These are phyloP conservation scores for Tolypocladium paradoxum DNA, from an alignment of 2,329 filamentous ascomycete species.

Conservation along the genomic window DNA sequence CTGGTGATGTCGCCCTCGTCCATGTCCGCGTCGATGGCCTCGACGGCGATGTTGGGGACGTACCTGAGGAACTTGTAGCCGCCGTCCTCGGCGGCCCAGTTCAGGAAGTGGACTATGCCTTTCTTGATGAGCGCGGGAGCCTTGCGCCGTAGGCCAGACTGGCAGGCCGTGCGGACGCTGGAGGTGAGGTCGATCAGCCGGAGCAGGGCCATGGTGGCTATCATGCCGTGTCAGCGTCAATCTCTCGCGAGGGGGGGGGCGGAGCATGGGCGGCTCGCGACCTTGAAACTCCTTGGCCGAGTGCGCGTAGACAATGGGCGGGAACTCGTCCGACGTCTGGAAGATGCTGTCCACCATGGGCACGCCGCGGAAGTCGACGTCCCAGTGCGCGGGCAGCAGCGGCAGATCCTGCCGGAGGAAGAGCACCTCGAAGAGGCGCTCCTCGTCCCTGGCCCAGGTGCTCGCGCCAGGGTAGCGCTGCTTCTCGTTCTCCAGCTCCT, in stretches of 20 bases:
- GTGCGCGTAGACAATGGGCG: conserved; percentile 28
- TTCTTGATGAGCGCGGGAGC: conserved; percentile 21
- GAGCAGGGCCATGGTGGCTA: conserved; percentile 28
- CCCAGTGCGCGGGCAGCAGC: conserved; percentile 29
- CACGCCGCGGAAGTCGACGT: conserved; percentile 27
- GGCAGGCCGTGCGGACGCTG: conserved; percentile 20
- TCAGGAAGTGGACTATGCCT: conserved; percentile 23
- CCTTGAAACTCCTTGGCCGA: conserved; percentile 24
- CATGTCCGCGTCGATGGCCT: conserved; percentile 21
- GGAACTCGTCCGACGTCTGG: conserved; percentile 15
- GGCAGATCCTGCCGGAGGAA: conserved; percentile 30
- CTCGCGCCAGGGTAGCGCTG: conserved; percentile 28
- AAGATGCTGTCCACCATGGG: conserved; percentile 28
- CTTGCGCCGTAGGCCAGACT: conserved; percentile 22
- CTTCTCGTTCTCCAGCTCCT: conserved; percentile 35
- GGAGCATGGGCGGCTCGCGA: no score
- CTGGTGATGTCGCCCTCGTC: conserved; percentile 19
- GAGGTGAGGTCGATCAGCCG: conserved; percentile 29
- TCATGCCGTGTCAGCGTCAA: conserved; percentile 7
- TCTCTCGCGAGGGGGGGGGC: no score
- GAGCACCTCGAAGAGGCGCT: conserved; percentile 29
- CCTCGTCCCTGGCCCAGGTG: conserved; percentile 41
- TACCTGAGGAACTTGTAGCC: conserved; percentile 21
- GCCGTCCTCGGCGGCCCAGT: conserved; percentile 31
- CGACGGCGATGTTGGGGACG: conserved; percentile 28